A percentile compares a stretch with the other conserved stretches of the same genome.
These are phyloP conservation scores for Clonostachys solani DNA, from an alignment of 2,329 filamentous ascomycete genomes.

Conservation along the genomic window DNA sequence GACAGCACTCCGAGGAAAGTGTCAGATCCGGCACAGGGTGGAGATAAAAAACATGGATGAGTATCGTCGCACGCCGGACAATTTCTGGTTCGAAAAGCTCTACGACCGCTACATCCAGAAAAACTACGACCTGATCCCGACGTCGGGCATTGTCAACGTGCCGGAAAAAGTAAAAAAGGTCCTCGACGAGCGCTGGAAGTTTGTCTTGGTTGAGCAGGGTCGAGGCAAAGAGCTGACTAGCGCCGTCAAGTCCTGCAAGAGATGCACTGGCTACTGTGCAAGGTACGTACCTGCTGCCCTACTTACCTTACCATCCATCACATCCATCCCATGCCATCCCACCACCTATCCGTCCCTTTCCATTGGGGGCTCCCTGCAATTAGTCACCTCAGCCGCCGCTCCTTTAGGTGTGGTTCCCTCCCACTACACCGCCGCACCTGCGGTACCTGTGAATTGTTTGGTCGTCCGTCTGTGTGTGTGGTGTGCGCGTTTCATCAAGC, in stretches of 20 bases:
- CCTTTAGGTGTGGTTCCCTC: not conserved
- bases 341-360: constrained; percentile 2
- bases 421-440: constrained; percentile 3
- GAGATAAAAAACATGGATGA: constrained; percentile 80
- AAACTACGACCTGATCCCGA: constrained; percentile 95
- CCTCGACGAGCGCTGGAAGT: constrained; percentile 94
- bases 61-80: constrained; percentile 80
- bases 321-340: too few species aligned
- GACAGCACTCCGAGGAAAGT: constrained; percentile 89
- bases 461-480: not conserved
- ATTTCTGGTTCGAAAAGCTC: constrained; percentile 95
- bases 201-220: constrained; percentile 88
- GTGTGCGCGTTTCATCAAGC: not conserved
- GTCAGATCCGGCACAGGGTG: constrained; percentile 80
- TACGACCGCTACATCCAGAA: constrained; percentile 98
- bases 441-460: not conserved
- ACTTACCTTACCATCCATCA: not conserved
- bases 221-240: constrained; percentile 93
- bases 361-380: not conserved
- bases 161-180: constrained; percentile 93
- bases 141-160: constrained; percentile 89
- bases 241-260: constrained; percentile 93
- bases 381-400: not conserved
- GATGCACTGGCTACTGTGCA: constrained; percentile 86
- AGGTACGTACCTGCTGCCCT: constrained; percentile 51